Evolutionary conservation across 1,139 yeast species (phyloP).

Genomic region (Protomyces gravidus): DNA sequence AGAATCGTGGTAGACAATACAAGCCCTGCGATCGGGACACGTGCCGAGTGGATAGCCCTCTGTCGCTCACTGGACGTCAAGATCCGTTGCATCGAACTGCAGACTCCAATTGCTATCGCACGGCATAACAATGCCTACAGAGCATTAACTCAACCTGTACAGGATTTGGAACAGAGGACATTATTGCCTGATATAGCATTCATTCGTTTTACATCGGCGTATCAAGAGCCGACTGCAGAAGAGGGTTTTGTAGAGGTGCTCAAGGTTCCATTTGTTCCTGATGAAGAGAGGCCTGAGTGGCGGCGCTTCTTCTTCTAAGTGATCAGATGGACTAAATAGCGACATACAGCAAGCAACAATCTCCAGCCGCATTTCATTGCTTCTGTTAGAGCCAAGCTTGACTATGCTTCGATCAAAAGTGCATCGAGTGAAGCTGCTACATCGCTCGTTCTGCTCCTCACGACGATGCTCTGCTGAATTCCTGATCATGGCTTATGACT

Average conservation of each 20-base stretch:
- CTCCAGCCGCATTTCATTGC: too few relatives aligned
- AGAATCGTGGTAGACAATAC: conserved; percentile 30
- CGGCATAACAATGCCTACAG: conserved; percentile 30
- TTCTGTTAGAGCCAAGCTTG: too few relatives aligned
- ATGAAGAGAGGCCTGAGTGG: background rate
- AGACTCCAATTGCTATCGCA: conserved; percentile 8
- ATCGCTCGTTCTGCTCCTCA: background rate
- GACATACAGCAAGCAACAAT: too few relatives aligned
- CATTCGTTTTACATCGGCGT: background rate
- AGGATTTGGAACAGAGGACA: background rate
- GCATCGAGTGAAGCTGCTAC: too few relatives aligned
- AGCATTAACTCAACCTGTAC: conserved; percentile 1
- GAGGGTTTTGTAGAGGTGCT: background rate
- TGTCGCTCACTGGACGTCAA: background rate
- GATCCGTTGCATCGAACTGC: conserved; percentile 7
- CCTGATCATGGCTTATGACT: conserved; percentile 22
- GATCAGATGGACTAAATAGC: too few relatives aligned
- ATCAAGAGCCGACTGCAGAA: background rate
- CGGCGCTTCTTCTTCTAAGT: too few relatives aligned
- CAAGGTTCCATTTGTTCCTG: background rate
- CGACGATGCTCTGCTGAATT: background rate
- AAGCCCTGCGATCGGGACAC: conserved; percentile 17
- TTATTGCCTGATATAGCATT: background rate
- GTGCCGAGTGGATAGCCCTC: conserved; percentile 24
- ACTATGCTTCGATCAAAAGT: too few relatives aligned